Evolutionary conservation across 2,329 filamentous ascomycete genomes (phyloP).

Genomic region (Fusarium paranaense): DNA sequence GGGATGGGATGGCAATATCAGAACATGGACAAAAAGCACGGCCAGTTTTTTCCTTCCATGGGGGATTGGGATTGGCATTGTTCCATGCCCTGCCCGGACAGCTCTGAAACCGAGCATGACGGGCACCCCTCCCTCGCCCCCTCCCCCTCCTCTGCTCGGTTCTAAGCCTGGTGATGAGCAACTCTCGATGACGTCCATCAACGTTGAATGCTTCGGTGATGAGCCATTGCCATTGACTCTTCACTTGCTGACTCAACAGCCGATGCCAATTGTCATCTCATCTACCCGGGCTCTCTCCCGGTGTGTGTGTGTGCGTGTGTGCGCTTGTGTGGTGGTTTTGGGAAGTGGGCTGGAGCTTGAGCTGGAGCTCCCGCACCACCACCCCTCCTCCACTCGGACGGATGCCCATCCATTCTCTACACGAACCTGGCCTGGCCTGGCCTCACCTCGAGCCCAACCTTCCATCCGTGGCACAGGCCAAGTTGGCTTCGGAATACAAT

Average conservation of each 20-base stretch:
- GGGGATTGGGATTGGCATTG: slow-evolving; percentile 18
- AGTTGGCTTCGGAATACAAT: slow-evolving; percentile 11
- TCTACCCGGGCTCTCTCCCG: not conserved
- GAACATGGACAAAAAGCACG: slow-evolving; percentile 14
- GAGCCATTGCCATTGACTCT: slow-evolving; percentile 5
- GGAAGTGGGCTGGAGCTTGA: slow-evolving; percentile 39
- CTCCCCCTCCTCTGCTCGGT: slow-evolving; percentile 8
- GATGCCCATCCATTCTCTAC: slow-evolving; percentile 2
- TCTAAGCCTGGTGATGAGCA: slow-evolving; percentile 12
- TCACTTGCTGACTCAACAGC: not conserved
- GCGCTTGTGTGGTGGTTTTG: slow-evolving; percentile 20
- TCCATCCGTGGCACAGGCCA: not conserved
- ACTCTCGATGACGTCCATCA: slow-evolving; percentile 33
- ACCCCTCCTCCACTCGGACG: slow-evolving; percentile 15
- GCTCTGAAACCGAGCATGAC: slow-evolving; percentile 26
- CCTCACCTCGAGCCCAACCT: slow-evolving; percentile 12
- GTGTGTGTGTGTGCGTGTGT: not conserved
- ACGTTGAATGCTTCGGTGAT: not conserved
- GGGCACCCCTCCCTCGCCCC: not conserved
- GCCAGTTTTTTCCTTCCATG: slow-evolving; percentile 7
- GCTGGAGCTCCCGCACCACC: slow-evolving; percentile 25
- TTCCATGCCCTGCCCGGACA: slow-evolving; percentile 13
- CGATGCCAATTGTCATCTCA: not conserved
- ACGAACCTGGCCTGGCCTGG: slow-evolving; percentile 9
- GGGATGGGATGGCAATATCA: not conserved